A percentile compares a stretch with the other conserved stretches of the same genome.
phyloP scores from a whole-genome alignment of 176 grass and related monocot species.

The Hsuehochloa calcarea region DNA sequence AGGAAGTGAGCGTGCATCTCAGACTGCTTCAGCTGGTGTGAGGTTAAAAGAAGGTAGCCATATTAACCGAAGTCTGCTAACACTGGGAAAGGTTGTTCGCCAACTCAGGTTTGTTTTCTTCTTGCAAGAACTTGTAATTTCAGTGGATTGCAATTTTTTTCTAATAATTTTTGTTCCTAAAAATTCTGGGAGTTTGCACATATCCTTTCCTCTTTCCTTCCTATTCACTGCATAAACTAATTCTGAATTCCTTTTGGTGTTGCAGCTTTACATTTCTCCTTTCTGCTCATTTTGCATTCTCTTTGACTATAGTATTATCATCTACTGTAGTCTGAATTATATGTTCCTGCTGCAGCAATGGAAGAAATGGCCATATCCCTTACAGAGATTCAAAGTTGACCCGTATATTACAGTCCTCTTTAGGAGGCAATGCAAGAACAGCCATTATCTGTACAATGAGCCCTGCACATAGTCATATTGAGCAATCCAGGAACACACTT shows the following conservation, averaged over 20 bases:
- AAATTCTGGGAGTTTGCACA: neutral
- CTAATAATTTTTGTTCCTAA: neutral
- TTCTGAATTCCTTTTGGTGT: constrained; percentile 9
- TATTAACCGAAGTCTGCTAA: constrained; percentile 95
- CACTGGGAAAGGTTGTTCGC: constrained; percentile 85
- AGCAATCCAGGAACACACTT: constrained; percentile 93
- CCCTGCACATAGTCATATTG: constrained; percentile 73
- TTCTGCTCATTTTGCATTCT: neutral
- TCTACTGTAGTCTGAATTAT: constrained; percentile 20
- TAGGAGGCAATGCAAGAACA: constrained; percentile 90
- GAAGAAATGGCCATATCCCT: constrained; percentile 82
- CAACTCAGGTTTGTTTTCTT: constrained; percentile 77
- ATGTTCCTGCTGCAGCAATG: constrained; percentile 61
- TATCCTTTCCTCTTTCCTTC: constrained; percentile 10
- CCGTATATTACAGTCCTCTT: constrained; percentile 76
- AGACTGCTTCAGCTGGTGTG: constrained; percentile 73
- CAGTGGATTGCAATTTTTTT: constrained; percentile 3
- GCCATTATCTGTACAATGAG: constrained; percentile 96
- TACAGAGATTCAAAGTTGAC: constrained; percentile 97
- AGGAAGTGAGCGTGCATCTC: constrained; percentile 94
- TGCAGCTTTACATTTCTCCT: constrained; percentile 2
- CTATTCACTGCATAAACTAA: neutral
- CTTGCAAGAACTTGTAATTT: constrained; percentile 10
- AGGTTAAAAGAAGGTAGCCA: constrained; percentile 96
- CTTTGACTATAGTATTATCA: neutral